Percentiles rank a stretch among this genome's conserved stretches.
Conservation (phyloP, 768 basidiomycete species). For the Boletus reticuloceps region DNA sequence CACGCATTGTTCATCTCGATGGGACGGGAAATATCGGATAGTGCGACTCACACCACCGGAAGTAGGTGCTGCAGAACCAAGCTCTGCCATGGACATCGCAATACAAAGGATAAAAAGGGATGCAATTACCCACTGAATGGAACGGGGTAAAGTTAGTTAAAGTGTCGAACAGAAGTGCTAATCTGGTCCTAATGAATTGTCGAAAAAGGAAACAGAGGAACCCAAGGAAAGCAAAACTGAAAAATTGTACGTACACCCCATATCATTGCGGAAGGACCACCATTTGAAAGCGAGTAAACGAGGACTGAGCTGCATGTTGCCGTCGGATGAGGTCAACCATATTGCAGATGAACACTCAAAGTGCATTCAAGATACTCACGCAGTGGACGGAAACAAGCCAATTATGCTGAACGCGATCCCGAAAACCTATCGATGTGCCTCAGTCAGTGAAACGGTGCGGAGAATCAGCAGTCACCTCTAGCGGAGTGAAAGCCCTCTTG, state of each 20-base stretch:
- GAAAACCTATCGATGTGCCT: slow-evolving; percentile 47
- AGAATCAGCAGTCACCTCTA: too few species aligned
- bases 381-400: slow-evolving; percentile 63
- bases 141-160: too few species aligned
- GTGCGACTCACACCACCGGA: slow-evolving; percentile 36
- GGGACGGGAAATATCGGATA: background rate
- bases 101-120: slow-evolving; percentile 38
- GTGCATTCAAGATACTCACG: slow-evolving; percentile 32
- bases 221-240: too few species aligned
- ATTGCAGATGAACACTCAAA: background rate
- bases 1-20: too few species aligned
- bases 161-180: background rate
- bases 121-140: slow-evolving; percentile 36
- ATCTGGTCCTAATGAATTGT: too few species aligned
- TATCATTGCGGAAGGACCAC: slow-evolving; percentile 46
- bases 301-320: slow-evolving; percentile 38
- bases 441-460: too few species aligned
- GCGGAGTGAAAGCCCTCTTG: too few species aligned
- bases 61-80: slow-evolving; percentile 40
- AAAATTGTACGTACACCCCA: slow-evolving; percentile 36
- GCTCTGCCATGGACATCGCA: slow-evolving; percentile 41
- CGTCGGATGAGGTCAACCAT: background rate
- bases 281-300: slow-evolving; percentile 47
- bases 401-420: slow-evolving; percentile 71
- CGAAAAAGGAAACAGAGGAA: too few species aligned